A percentile compares a stretch with the other conserved stretches of the same genome.
phyloP scores from a whole-genome alignment of 1,284 basidiomycete species.

The Ganoderma multipileum region DNA sequence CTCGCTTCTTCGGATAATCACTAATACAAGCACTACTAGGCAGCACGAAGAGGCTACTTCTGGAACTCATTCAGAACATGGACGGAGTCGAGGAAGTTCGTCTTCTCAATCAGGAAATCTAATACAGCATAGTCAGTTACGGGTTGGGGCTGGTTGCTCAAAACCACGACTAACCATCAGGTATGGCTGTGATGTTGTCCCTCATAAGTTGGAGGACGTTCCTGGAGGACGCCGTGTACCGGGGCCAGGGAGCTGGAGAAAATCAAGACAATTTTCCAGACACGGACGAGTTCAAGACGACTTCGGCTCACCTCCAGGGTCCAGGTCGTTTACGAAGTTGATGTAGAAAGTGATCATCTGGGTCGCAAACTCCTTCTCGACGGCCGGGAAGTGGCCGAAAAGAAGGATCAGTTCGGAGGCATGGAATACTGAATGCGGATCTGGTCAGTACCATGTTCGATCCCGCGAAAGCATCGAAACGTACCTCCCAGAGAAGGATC shows the following conservation, averaged over 20 bases:
- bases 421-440: conserved; percentile 51
- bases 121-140: conserved; percentile 5
- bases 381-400: conserved; percentile 53
- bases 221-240: conserved; percentile 43
- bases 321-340: conserved; percentile 58
- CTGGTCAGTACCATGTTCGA: not conserved
- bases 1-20: not conserved
- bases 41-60: conserved; percentile 38
- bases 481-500: conserved; percentile 49
- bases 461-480: conserved; percentile 1
- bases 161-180: conserved; percentile 50
- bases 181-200: conserved; percentile 56
- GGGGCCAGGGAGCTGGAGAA: conserved; percentile 52
- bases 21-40: not conserved
- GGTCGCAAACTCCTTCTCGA: conserved; percentile 54
- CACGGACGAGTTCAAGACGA: not conserved
- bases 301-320: conserved; percentile 53
- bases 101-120: conserved; percentile 53
- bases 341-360: conserved; percentile 58
- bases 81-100: conserved; percentile 49
- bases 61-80: conserved; percentile 54
- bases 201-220: conserved; percentile 55
- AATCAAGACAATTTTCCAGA: not conserved
- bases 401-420: conserved; percentile 56
- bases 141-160: not conserved